phyloP scores from a whole-genome alignment of 805 yeast genomes.

The Hanseniaspora osmophila region DNA sequence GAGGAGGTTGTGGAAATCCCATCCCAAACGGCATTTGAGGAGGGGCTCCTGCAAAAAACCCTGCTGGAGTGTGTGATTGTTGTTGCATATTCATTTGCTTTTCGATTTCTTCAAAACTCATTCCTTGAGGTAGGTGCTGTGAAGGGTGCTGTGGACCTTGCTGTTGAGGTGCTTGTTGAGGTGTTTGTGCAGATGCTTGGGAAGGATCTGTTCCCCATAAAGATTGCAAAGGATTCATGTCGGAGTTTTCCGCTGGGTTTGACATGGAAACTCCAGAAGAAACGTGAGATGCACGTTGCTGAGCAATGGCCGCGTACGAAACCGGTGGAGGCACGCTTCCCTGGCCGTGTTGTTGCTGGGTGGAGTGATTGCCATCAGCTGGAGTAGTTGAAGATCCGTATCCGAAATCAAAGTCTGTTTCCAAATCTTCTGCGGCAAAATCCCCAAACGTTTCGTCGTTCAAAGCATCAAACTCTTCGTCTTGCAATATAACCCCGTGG shows the following conservation, averaged over 20 bases:
- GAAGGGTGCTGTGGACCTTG: slow-evolving; percentile 4
- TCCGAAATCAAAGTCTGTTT: slow-evolving; percentile 25
- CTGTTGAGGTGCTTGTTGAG: slow-evolving; percentile 6
- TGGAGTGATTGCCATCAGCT: slow-evolving; percentile 1
- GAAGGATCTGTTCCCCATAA: slow-evolving; percentile 40
- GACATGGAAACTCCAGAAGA: neutral
- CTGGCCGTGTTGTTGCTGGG: neutral
- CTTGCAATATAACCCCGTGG: slow-evolving; percentile 26
- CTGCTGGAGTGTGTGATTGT: slow-evolving; percentile 15
- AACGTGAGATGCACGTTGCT: neutral
- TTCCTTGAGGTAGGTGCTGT: slow-evolving; percentile 16
- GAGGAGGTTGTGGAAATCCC: slow-evolving; percentile 21
- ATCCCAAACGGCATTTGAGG: slow-evolving; percentile 13
- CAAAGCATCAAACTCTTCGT: slow-evolving; percentile 54
- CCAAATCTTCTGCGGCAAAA: slow-evolving; percentile 15
- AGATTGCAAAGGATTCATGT: slow-evolving; percentile 56
- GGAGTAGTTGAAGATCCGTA: slow-evolving; percentile 13
- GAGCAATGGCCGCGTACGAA: neutral
- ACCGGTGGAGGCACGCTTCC: neutral
- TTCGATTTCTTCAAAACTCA: slow-evolving; percentile 76
- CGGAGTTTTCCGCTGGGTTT: slow-evolving; percentile 13
- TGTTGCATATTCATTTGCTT: slow-evolving; percentile 23
- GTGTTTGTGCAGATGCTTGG: slow-evolving; percentile 11
- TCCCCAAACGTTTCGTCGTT: slow-evolving; percentile 22
- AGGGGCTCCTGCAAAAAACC: slow-evolving; percentile 13